Base-by-base conservation (phyloP, 2,329 filamentous ascomycete species). In the Nannizziopsis barbatae region DNA sequence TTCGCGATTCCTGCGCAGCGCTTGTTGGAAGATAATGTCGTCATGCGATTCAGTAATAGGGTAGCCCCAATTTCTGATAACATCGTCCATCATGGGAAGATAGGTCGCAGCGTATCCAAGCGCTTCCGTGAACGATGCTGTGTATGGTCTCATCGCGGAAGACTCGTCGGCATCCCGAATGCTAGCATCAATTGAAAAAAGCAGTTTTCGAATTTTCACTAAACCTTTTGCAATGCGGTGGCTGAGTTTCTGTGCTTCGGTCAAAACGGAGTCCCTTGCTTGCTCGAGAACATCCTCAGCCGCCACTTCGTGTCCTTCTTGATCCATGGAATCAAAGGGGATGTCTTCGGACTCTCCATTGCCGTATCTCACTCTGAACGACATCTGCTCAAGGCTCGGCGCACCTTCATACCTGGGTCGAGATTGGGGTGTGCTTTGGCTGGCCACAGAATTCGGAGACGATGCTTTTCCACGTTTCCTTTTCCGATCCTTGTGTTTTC, bases 301-400 rank as follows among this genome's bases (percentile, higher is more conserved):
- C 2, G 67, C 60, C 22, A 59, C 45, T 22, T 58, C 58, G n/a
- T 27, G 55, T 38, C 5, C 50, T 51, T 7, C 52, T 53, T n/a
- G 60, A 58, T 1, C 57, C 53, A 5, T 51, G 42, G 60, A 54
- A 14, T 69, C 64, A 12, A 80, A 67, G 1, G 71, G 69, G 27
- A 81, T 74, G 52, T 80, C 72, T 56, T 80, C 76, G 43, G 70
- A 73, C 43, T 80, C 74, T 1, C 78, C 77, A 56, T 80, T 80
- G 9, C 71, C 71, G 55, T 79, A 80, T 8, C 74, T 73, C 1
- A 80, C 72, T 39, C 75, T 65, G 31, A 81, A 65, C 2, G 77
- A 71, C 31, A 76, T 65, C 11, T 73, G 67, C 36, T 44, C 49
- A 33, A 67, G 27, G 65, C 61, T 65, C 53, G 60, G 57, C 27